phyloP scores from a whole-genome alignment of 2,329 filamentous ascomycete species.

The Parafenestella ontariensis region DNA sequence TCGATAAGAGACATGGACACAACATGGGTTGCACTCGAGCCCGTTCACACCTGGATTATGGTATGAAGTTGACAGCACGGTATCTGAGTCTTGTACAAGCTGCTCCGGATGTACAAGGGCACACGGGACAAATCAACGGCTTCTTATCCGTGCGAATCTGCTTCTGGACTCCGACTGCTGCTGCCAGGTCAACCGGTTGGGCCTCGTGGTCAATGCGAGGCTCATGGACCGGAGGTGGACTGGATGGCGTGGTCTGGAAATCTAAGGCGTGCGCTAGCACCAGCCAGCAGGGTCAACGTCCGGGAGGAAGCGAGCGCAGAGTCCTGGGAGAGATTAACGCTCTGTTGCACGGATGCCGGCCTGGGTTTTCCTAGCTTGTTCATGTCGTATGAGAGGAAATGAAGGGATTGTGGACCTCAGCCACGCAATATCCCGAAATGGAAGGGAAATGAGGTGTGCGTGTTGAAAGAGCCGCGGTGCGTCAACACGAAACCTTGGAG shows the following conservation, averaged over 20 bases:
- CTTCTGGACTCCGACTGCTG: slow-evolving; percentile 26
- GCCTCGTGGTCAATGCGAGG: slow-evolving; percentile 35
- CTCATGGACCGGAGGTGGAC: slow-evolving; percentile 32
- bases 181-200: slow-evolving; percentile 23
- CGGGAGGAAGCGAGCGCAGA: slow-evolving; percentile 50
- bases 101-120: slow-evolving; percentile 3
- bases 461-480: slow-evolving; percentile 42
- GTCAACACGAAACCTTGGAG: slow-evolving; percentile 46
- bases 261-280: slow-evolving; percentile 35
- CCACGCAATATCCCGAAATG: slow-evolving; percentile 40
- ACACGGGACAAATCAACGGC: slow-evolving; percentile 7
- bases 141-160: slow-evolving; percentile 15
- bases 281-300: slow-evolving; percentile 47
- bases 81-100: background rate
- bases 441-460: slow-evolving; percentile 43
- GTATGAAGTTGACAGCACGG: background rate
- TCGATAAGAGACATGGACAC: background rate
- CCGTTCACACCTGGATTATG: background rate
- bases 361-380: slow-evolving; percentile 33
- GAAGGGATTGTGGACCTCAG: slow-evolving; percentile 47
- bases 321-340: slow-evolving; percentile 43
- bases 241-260: slow-evolving; percentile 29
- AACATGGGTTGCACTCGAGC: background rate
- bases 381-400: slow-evolving; percentile 46
- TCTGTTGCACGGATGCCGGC: slow-evolving; percentile 39